These are phyloP conservation scores for Aspergillus costaricaensis DNA, from an alignment of 2,329 filamentous ascomycete species.

Conservation along the genomic window DNA sequence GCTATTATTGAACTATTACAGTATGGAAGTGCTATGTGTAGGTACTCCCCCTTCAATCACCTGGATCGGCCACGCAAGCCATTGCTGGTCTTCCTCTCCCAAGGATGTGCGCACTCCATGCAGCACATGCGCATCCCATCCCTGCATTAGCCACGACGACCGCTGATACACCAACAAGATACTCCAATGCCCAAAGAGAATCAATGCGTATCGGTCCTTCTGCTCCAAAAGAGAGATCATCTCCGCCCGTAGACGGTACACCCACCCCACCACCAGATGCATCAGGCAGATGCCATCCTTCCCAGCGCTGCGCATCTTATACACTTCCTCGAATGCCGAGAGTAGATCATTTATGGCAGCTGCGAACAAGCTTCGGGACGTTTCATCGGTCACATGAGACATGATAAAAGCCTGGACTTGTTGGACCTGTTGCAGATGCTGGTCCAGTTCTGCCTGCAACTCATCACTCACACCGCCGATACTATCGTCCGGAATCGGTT, in stretches of 20 bases:
- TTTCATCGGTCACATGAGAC: not conserved
- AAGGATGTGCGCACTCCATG: conserved; percentile 28
- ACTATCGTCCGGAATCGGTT: conserved; percentile 2
- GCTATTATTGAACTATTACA: no score
- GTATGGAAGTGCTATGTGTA: no score
- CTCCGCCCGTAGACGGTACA: conserved; percentile 28
- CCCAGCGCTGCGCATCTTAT: conserved; percentile 15
- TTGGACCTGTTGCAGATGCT: conserved; percentile 19
- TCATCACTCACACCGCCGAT: conserved; percentile 9
- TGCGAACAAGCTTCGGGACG: conserved; percentile 8
- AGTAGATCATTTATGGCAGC: conserved; percentile 18
- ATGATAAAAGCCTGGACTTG: conserved; percentile 18
- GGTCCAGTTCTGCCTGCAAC: conserved; percentile 20
- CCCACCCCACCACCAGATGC: conserved; percentile 33
- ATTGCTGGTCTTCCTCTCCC: conserved; percentile 17
- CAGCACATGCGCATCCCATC: conserved; percentile 38
- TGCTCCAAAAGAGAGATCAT: conserved; percentile 29
- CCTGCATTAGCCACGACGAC: conserved; percentile 35
- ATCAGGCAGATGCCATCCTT: conserved; percentile 23
- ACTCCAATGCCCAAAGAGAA: conserved; percentile 35
- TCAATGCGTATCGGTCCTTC: conserved; percentile 29
- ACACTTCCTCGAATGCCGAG: conserved; percentile 21
- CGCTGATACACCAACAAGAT: conserved; percentile 36
- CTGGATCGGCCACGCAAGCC: conserved; percentile 32
- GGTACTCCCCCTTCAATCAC: not conserved